A percentile compares a stretch with the other conserved stretches of the same genome.
Conservation (phyloP, 805 yeast genomes). For the Wickerhamiella kazuoi region DNA sequence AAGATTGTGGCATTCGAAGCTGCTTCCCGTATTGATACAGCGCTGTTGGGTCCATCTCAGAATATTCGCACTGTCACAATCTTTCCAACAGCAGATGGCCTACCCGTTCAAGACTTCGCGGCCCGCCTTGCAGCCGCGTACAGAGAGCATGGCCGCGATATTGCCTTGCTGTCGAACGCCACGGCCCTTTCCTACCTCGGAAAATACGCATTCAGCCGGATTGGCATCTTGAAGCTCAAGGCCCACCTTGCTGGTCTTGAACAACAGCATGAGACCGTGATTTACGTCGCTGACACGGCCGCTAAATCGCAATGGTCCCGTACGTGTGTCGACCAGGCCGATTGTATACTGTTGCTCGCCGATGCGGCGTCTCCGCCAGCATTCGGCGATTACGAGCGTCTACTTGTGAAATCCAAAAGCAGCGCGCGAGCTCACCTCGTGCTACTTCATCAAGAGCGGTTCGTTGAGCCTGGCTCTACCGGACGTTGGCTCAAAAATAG, state of each 20-base stretch:
- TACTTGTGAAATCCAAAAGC: constrained; percentile 56
- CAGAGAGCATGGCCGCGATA: constrained; percentile 50
- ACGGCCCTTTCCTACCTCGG: constrained; percentile 68
- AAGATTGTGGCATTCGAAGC: constrained; percentile 53
- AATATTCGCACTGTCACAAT: constrained; percentile 69
- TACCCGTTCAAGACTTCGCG: constrained; percentile 83
- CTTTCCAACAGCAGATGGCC: constrained; percentile 57
- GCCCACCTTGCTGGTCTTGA: constrained; percentile 85
- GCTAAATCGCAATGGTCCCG: constrained; percentile 76
- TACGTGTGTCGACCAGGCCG: constrained; percentile 88
- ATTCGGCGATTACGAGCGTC: constrained; percentile 71
- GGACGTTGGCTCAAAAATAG: constrained; percentile 69
- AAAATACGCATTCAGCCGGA: constrained; percentile 76
- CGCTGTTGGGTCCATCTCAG: constrained; percentile 21
- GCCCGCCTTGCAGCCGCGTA: constrained; percentile 53
- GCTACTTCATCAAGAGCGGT: constrained; percentile 64
- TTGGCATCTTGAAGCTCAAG: constrained; percentile 68
- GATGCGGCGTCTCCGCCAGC: constrained; percentile 59
- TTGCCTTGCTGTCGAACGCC: constrained; percentile 68
- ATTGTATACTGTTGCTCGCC: constrained; percentile 76
- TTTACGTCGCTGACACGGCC: constrained; percentile 76
- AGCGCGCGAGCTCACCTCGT: constrained; percentile 79
- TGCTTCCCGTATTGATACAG: constrained; percentile 5
- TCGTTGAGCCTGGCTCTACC: constrained; percentile 72
- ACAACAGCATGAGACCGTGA: constrained; percentile 71